Percentiles rank a stretch among this genome's conserved stretches.
phyloP scores from a whole-genome alignment of 768 basidiomycete species.

The Leucosporidium yakuticum region DNA sequence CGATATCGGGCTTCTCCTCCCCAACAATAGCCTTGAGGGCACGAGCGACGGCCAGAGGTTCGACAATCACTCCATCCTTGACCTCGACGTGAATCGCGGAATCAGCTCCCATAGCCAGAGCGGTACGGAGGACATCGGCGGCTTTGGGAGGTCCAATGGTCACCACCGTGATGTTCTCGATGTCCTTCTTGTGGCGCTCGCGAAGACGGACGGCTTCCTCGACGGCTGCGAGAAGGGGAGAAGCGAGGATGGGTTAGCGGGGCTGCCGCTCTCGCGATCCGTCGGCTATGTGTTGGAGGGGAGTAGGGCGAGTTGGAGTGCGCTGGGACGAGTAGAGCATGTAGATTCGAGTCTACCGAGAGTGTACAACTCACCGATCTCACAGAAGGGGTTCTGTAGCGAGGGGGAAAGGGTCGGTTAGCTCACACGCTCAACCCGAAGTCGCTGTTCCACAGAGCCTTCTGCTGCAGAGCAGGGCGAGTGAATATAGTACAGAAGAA shows the following conservation, averaged over 20 bases:
- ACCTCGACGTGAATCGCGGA: constrained; percentile 82
- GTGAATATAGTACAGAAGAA: no score
- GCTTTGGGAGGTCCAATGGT: constrained; percentile 92
- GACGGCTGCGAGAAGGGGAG: constrained; percentile 56
- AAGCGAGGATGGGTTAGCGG: background rate
- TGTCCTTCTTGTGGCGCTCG: constrained; percentile 65
- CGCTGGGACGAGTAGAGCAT: no score
- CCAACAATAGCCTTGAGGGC: constrained; percentile 71
- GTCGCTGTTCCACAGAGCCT: no score
- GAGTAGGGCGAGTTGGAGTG: no score
- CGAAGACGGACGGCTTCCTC: constrained; percentile 96
- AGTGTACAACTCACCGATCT: constrained; percentile 71
- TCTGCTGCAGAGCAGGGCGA: background rate
- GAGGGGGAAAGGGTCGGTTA: no score
- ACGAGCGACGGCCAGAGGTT: constrained; percentile 87
- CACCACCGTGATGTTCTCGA: constrained; percentile 82
- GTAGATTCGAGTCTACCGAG: no score
- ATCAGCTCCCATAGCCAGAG: constrained; percentile 97
- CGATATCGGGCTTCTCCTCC: constrained; percentile 60
- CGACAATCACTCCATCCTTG: constrained; percentile 57
- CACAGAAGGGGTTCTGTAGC: constrained; percentile 89
- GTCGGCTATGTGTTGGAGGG: background rate
- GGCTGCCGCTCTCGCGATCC: no score
- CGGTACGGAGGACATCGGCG: constrained; percentile 83
- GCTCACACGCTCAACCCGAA: no score